Evolutionary conservation across 1,284 basidiomycete species (phyloP), one percentile per base, ranked within the genome.

Genomic region (Pholiota adiposa): DNA sequence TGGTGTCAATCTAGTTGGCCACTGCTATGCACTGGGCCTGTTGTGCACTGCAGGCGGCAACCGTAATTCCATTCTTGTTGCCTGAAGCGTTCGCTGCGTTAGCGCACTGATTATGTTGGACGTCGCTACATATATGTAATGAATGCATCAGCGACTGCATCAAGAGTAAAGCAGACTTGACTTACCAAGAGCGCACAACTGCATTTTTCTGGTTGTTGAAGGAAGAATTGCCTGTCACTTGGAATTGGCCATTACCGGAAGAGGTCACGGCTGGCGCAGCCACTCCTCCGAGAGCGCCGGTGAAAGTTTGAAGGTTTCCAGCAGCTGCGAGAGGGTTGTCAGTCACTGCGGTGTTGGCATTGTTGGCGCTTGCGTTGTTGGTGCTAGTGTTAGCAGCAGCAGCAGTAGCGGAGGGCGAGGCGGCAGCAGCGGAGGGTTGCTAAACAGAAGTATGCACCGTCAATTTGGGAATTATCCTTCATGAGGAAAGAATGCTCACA

Each of bases 81-180:
- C 75, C 74, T 9, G 75, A 76, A 9, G 73, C 70, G 62, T 82
- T 81, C 12, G 79, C 77, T 16, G 77, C 77, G 61, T 81, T 70
- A 4, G 79, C 77, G 62, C 79, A 82, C 53, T 75, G 54, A 65
- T 82, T 82, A 56, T 77, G 73, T 68, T 81, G 79, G 4, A 81
- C 71, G 61, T 79, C 77, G 63, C 79, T 78, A 53, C 12, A 31
- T 31, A 31, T 5, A 5, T 31, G 29, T 5, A 11, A 31, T 31
- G 11, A 59, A 23, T 12, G 56, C 50, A 43, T 41, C 31, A 18
- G 51, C 41, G 18, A 29, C 14, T 21, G 27, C n/a, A 21, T 9
- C 31, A 23, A 56, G 41, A 3, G 9, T 29, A 40, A 51, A 41
- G 8, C 34, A 9, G 21, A 54, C 7, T n/a, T 31, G 16, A 60